Base-by-base conservation (phyloP, 1,284 basidiomycete species). In the Termitomyces sp. region DNA sequence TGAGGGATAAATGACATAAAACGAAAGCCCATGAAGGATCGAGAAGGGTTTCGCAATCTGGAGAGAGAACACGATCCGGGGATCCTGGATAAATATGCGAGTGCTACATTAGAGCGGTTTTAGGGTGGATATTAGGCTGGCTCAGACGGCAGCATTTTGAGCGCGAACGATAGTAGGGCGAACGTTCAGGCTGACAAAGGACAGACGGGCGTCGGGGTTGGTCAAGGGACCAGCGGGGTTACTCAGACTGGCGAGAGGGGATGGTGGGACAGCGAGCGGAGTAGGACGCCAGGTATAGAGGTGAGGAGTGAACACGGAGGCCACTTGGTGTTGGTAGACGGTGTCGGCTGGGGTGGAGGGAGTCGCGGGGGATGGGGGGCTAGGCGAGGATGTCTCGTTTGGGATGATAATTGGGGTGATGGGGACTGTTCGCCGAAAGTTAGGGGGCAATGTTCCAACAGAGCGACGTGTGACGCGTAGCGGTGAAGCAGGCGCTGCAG, bases 151-250 rank as follows among this genome's bases (percentile, higher is more conserved):
- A 38, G 65, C 64, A 59, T 68, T 70, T 52, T 70, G 68, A 50
- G 70, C 67, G 46, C 68, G 70, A 30, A 74, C 62, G 50, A 70
- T 69, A 13, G 67, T 54, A 19, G 71, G 65, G n/a, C 66, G 64
- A 41, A 68, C 55, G 4, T 77, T 71, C 51, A 82, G 70, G 50
- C 74, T 76, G n/a, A 74, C 63, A 46, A 74, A 73, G 19, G 80
- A 79, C 65, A 77, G 71, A 59, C 80, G 75, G 10, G 78, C 78
- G 47, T 62, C 69, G 36, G 76, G 71, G 59, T 80, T 81, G 45
- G 76, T 73, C 48, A 81, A 70, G 13, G 75, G 79, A 8, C 74
- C 67, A 33, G 67, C 65, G 21, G 54, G 60, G 55, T 61, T 62
- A 52, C 62, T 17, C 13, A 49, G 48, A 33, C 43, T 45, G 5